Percentiles rank a stretch among this genome's conserved stretches.
These are phyloP conservation scores for Pilobolus umbonatus DNA, from an alignment of 192 early-diverging fungal genomes.

Conservation along the genomic window DNA sequence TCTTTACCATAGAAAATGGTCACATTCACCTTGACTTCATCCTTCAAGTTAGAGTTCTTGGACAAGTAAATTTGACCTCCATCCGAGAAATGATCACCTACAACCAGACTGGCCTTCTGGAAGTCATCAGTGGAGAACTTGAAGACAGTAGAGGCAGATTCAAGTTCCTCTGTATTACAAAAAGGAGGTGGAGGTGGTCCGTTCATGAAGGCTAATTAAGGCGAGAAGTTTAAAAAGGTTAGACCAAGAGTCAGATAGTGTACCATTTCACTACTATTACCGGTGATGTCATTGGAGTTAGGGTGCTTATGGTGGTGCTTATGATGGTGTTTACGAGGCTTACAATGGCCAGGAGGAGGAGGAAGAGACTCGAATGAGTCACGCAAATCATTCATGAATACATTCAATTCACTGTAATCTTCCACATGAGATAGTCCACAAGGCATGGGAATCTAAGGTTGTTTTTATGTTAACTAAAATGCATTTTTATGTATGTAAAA, in stretches of 20 bases:
- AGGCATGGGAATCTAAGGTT: background rate
- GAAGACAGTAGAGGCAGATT: constrained; percentile 7
- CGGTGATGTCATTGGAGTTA: background rate
- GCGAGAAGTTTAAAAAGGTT: background rate
- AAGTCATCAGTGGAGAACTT: constrained; percentile 29
- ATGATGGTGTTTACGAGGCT: background rate
- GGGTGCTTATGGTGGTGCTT: background rate
- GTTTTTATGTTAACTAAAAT: background rate
- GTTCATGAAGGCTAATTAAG: background rate
- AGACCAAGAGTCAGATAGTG: background rate
- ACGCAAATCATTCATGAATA: background rate
- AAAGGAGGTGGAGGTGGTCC: background rate
- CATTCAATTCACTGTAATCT: constrained; percentile 1
- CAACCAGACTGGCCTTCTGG: constrained; percentile 12
- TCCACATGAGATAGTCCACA: background rate
- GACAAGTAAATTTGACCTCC: constrained; percentile 7
- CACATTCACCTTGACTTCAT: constrained; percentile 19
- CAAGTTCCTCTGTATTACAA: constrained; percentile 5
- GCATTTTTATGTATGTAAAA: no score
- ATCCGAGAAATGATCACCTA: constrained; percentile 11
- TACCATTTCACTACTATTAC: background rate
- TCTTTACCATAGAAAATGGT: constrained; percentile 12
- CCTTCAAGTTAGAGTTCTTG: background rate
- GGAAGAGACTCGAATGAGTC: background rate
- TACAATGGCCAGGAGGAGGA: background rate